A percentile compares a stretch with the other conserved stretches of the same genome.
phyloP scores from a whole-genome alignment of 352 stramenopile genomes.

The Globisporangium camurandrum region DNA sequence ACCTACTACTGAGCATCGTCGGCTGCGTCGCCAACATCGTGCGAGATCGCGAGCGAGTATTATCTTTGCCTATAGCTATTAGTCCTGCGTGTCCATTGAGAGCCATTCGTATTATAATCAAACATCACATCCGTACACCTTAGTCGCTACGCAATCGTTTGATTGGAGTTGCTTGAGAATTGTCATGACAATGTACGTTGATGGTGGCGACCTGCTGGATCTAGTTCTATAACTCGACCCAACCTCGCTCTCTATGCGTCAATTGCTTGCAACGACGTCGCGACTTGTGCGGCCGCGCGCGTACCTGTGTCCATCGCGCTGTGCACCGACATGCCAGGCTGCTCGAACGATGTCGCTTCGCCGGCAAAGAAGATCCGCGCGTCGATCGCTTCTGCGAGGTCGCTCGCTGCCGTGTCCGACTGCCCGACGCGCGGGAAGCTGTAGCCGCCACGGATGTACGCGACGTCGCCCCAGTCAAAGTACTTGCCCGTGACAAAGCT shows the following conservation, averaged over 20 bases:
- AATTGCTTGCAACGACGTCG: constrained; percentile 22
- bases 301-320: constrained; percentile 73
- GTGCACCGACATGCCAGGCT: constrained; percentile 78
- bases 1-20: constrained; percentile 12
- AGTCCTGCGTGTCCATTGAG: too few species aligned
- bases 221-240: background rate
- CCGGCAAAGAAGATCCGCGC: constrained; percentile 74
- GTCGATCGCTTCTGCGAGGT: constrained; percentile 55
- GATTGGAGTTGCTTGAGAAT: too few species aligned
- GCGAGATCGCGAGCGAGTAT: too few species aligned
- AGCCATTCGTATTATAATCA: too few species aligned
- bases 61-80: too few species aligned
- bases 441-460: constrained; percentile 66
- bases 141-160: too few species aligned
- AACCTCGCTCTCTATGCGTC: background rate
- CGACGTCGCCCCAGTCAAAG: constrained; percentile 69
- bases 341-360: constrained; percentile 73
- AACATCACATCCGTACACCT: too few species aligned
- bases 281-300: constrained; percentile 51
- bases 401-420: constrained; percentile 40
- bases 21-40: too few species aligned
- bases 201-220: background rate
- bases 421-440: constrained; percentile 70
- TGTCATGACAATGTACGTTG: too few species aligned
- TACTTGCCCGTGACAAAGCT: constrained; percentile 71